Percentiles rank a stretch among this genome's conserved stretches.
Conservation (phyloP, 139 green algal species). For the Chlamydomonas applanata region DNA sequence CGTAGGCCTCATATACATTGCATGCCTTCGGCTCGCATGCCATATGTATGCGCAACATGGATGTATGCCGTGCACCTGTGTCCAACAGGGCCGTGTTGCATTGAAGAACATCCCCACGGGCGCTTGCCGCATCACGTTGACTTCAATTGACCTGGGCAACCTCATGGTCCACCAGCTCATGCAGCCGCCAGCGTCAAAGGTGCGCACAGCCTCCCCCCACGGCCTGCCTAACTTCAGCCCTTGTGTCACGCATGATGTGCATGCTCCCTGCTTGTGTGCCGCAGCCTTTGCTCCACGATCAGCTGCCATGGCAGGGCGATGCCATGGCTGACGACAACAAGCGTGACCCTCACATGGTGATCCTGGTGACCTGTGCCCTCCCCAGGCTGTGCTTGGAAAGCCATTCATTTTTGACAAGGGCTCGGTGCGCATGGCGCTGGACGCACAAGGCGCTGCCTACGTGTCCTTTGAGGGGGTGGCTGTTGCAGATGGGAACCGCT, state of each 20-base stretch:
- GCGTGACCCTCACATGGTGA: neutral
- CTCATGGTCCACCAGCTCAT: constrained; percentile 18
- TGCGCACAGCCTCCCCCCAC: neutral
- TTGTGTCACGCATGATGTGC: too few species aligned
- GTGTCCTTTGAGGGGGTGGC: neutral
- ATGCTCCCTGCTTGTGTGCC: too few species aligned
- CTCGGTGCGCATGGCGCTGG: neutral
- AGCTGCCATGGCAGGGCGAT: too few species aligned
- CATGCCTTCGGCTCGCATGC: too few species aligned
- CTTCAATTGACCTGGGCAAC: constrained; percentile 20
- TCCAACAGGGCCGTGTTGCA: constrained; percentile 3
- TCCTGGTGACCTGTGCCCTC: neutral
- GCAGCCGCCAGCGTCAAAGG: constrained; percentile 3
- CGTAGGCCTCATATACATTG: too few species aligned
- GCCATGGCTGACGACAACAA: neutral
- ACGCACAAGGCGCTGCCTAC: too few species aligned
- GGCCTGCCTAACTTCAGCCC: too few species aligned
- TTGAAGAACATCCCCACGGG: constrained; percentile 24
- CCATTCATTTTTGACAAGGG: constrained; percentile 1
- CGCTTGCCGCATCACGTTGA: constrained; percentile 7
- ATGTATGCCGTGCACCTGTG: too few species aligned
- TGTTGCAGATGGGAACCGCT: neutral
- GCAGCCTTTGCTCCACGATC: too few species aligned
- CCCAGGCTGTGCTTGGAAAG: constrained; percentile 1
- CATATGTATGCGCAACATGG: too few species aligned